Evolutionary conservation across 768 basidiomycete genomes (phyloP).

Genomic region (Sarcodon aspratus): DNA sequence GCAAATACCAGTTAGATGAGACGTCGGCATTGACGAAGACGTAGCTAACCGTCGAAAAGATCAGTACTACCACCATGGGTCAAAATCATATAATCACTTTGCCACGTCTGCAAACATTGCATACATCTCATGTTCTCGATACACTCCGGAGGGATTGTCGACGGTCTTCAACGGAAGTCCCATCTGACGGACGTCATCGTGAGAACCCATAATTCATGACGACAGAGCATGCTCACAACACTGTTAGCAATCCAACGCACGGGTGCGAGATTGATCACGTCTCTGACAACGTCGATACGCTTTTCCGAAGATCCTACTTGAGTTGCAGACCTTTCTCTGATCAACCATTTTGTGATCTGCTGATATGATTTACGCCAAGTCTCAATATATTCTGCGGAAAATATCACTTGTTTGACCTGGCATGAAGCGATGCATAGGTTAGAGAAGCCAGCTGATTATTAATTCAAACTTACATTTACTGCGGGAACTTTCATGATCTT

Average conservation of each 20-base stretch:
- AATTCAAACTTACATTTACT: neutral
- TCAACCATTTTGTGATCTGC: slow-evolving; percentile 1
- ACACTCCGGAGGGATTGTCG: slow-evolving; percentile 9
- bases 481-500: neutral
- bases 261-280: slow-evolving; percentile 20
- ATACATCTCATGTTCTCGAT: slow-evolving; percentile 12
- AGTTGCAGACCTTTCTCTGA: slow-evolving; percentile 8
- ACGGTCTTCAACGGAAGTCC: slow-evolving; percentile 9
- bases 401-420: too few species aligned
- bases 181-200: neutral
- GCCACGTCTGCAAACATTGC: slow-evolving; percentile 11
- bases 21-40: slow-evolving; percentile 16
- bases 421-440: too few species aligned
- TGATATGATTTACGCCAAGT: neutral
- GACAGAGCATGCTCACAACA: slow-evolving; percentile 10
- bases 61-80: neutral
- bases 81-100: slow-evolving; percentile 8
- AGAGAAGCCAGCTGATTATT: neutral
- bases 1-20: slow-evolving; percentile 8
- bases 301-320: slow-evolving; percentile 7
- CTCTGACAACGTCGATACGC: slow-evolving; percentile 19
- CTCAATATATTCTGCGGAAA: too few species aligned
- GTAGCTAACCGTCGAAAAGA: slow-evolving; percentile 7
- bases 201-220: neutral
- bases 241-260: slow-evolving; percentile 17